Conservation (phyloP, 208 protist species). For the Novymonas esmeraldas region DNA sequence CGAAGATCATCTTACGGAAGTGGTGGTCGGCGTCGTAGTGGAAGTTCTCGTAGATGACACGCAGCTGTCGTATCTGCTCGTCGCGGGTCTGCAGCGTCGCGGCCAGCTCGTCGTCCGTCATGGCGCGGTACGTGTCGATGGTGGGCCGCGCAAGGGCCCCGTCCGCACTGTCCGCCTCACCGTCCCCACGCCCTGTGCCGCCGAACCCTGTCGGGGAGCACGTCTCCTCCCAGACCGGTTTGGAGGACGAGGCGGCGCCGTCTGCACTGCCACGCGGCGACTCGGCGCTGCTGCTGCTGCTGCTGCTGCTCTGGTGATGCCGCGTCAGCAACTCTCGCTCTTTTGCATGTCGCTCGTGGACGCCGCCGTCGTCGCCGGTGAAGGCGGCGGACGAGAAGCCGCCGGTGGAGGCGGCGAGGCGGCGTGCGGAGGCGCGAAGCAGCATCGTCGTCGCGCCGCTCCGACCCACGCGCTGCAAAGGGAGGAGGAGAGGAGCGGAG, state of each 20-base stretch:
- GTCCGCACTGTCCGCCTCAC: not conserved
- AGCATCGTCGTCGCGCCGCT: no score
- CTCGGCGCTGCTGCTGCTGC: not conserved
- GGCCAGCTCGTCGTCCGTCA: slow-evolving; percentile 60
- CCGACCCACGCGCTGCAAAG: no score
- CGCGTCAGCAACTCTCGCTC: slow-evolving; percentile 36
- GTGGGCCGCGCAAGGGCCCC: slow-evolving; percentile 50
- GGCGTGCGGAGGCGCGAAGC: slow-evolving; percentile 25
- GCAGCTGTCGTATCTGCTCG: slow-evolving; percentile 60
- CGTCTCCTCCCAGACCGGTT: slow-evolving; percentile 1
- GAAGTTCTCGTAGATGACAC: slow-evolving; percentile 78
- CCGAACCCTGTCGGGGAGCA: not conserved
- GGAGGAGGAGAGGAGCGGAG: no score
- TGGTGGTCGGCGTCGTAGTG: slow-evolving; percentile 87
- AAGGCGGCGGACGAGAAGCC: slow-evolving; percentile 83
- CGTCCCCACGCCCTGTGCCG: not conserved
- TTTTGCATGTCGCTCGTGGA: slow-evolving; percentile 23
- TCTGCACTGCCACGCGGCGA: not conserved
- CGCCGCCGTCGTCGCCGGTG: slow-evolving; percentile 54
- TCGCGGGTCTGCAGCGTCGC: slow-evolving; percentile 61
- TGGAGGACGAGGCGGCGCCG: not conserved
- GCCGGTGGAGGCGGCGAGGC: slow-evolving; percentile 20
- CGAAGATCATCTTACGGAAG: slow-evolving; percentile 83
- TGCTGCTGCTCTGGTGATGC: slow-evolving; percentile 17
- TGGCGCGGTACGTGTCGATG: slow-evolving; percentile 68